Evolutionary conservation across 805 yeast genomes (phyloP).

Genomic region (Starmerella riodocensis): DNA sequence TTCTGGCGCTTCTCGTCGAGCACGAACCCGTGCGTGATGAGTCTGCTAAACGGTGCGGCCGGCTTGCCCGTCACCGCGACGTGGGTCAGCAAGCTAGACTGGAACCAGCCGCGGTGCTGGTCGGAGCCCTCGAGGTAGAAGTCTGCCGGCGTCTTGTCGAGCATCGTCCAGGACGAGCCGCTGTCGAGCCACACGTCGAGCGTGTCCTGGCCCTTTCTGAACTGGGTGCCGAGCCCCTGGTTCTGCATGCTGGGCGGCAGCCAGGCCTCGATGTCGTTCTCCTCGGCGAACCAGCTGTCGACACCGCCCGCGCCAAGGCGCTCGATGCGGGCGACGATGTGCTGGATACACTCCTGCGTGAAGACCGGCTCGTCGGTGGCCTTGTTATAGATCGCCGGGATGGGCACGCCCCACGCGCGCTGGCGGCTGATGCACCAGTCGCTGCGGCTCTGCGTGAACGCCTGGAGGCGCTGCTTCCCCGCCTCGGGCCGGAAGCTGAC

Average conservation of each 20-base stretch:
- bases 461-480: conserved; percentile 55
- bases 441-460: conserved; percentile 63
- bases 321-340: conserved; percentile 43
- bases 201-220: conserved; percentile 66
- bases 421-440: conserved; percentile 99
- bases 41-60: conserved; percentile 52
- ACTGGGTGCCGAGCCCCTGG: conserved; percentile 34
- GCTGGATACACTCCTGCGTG: conserved; percentile 41
- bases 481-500: conserved; percentile 64
- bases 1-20: conserved; percentile 74
- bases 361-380: conserved; percentile 52
- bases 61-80: conserved; percentile 35
- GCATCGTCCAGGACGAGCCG: conserved; percentile 78
- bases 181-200: conserved; percentile 99
- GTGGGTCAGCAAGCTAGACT: conserved; percentile 74
- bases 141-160: conserved; percentile 37
- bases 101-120: conserved; percentile 99
- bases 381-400: conserved; percentile 64
- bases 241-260: conserved; percentile 39
- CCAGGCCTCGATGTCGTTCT: conserved; percentile 50
- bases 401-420: conserved; percentile 96
- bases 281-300: conserved; percentile 51
- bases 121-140: conserved; percentile 95
- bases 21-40: conserved; percentile 89
- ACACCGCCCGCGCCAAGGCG: conserved; percentile 39